A percentile compares a stretch with the other conserved stretches of the same genome.
These are phyloP conservation scores for Agaricus blazei DNA, from an alignment of 768 basidiomycete genomes.

Conservation along the genomic window DNA sequence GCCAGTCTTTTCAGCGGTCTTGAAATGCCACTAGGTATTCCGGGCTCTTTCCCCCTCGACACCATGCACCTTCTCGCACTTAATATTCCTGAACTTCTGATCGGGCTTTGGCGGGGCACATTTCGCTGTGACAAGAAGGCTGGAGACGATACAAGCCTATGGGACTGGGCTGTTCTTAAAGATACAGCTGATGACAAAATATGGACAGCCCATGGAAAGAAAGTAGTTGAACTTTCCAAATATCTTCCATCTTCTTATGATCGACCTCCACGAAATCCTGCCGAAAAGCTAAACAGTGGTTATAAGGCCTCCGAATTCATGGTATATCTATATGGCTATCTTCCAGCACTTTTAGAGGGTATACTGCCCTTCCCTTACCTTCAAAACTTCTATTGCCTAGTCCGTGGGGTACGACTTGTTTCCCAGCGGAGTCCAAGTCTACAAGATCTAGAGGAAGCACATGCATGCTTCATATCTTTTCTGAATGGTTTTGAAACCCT, in stretches of 20 bases:
- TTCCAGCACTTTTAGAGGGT: constrained; percentile 23
- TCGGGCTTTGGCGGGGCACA: constrained; percentile 28
- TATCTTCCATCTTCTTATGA: constrained; percentile 23
- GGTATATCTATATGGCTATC: constrained; percentile 27
- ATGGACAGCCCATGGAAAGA: constrained; percentile 32
- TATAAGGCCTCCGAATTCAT: constrained; percentile 34
- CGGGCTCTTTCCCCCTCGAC: constrained; percentile 31
- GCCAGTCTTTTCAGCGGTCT: constrained; percentile 33
- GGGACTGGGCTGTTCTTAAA: constrained; percentile 27
- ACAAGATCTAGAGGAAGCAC: constrained; percentile 17
- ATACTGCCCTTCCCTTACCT: constrained; percentile 26
- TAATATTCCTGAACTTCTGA: constrained; percentile 32
- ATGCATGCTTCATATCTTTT: constrained; percentile 21
- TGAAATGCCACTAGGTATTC: constrained; percentile 20
- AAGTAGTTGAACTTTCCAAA: constrained; percentile 16
- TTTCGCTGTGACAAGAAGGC: constrained; percentile 19
- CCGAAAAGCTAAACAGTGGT: constrained; percentile 30
- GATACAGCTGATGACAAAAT: constrained; percentile 12
- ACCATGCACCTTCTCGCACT: constrained; percentile 33
- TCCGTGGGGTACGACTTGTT: constrained; percentile 20
- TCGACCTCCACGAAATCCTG: constrained; percentile 22
- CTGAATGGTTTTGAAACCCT: constrained; percentile 27
- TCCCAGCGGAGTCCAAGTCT: constrained; percentile 11
- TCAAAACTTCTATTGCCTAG: constrained; percentile 27
- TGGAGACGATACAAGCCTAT: constrained; percentile 11